Evolutionary conservation across 1,284 basidiomycete genomes (phyloP).

Genomic region (Sporisorium exsertum): DNA sequence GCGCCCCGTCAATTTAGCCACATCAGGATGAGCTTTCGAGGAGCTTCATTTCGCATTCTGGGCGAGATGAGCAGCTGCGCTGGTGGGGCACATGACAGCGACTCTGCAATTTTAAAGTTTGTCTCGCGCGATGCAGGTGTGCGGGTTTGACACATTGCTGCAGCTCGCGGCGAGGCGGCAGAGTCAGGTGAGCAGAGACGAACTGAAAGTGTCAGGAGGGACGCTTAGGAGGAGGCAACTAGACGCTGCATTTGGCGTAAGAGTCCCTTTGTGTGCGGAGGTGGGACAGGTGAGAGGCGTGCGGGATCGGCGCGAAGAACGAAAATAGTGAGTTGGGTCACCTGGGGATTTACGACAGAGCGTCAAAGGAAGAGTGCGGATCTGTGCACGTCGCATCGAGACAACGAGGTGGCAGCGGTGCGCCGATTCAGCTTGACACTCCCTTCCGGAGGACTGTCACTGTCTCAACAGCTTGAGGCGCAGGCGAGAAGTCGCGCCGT

Average conservation of each 20-base stretch:
- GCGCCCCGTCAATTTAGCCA: background rate
- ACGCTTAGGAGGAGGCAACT: too few relatives aligned
- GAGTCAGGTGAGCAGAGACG: too few relatives aligned
- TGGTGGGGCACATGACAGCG: slow-evolving; percentile 3
- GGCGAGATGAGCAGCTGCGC: background rate
- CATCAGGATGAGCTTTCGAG: background rate
- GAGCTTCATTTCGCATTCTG: background rate
- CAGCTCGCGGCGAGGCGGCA: background rate
- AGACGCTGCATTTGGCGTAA: too few relatives aligned
- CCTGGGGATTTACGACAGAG: too few relatives aligned
- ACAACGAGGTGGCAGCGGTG: too few relatives aligned
- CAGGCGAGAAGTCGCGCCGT: background rate
- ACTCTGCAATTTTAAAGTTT: too few relatives aligned
- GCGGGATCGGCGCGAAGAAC: too few relatives aligned
- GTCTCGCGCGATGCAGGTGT: background rate
- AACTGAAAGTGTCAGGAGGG: too few relatives aligned
- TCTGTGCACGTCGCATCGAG: too few relatives aligned
- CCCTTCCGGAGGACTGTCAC: background rate
- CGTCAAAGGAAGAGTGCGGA: background rate
- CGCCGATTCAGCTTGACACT: background rate
- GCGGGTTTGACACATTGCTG: background rate
- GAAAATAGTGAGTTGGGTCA: too few relatives aligned
- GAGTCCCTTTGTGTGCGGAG: too few relatives aligned
- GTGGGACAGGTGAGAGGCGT: too few relatives aligned
- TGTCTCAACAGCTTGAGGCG: background rate